These are phyloP conservation scores for Neonectria magnoliae DNA, from an alignment of 2,329 filamentous ascomycete species.

Conservation along the genomic window DNA sequence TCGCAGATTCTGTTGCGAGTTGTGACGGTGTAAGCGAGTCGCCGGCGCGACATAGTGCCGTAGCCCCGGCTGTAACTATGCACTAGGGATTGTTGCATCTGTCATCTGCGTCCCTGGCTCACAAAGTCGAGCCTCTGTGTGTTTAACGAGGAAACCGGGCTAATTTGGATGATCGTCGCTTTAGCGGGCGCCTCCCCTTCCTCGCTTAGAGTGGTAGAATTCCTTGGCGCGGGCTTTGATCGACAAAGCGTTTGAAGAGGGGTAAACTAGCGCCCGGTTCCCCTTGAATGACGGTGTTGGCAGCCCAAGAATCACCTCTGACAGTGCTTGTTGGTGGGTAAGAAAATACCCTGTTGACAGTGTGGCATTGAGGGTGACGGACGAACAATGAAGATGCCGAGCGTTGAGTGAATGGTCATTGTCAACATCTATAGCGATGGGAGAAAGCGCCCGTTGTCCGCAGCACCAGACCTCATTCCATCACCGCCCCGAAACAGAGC, in stretches of 20 bases:
- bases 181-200: conserved; percentile 45
- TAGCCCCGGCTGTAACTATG: conserved; percentile 31
- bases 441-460: not conserved
- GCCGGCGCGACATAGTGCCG: conserved; percentile 26
- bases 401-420: not conserved
- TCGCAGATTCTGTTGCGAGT: conserved; percentile 17
- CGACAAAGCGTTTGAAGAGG: conserved; percentile 40
- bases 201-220: conserved; percentile 43
- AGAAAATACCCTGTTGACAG: not conserved
- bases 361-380: not conserved
- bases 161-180: conserved; percentile 44
- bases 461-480: conserved; percentile 12
- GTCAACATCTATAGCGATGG: not conserved
- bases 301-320: conserved; percentile 10
- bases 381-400: not conserved
- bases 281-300: conserved; percentile 13
- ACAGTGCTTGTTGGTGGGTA: conserved; percentile 5
- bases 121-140: conserved; percentile 28
- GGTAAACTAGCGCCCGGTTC: conserved; percentile 24
- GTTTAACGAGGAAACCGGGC: conserved; percentile 39
- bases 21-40: conserved; percentile 30
- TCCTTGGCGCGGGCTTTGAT: conserved; percentile 37
- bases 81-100: conserved; percentile 27
- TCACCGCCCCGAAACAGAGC: conserved; percentile 30
- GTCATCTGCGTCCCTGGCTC: conserved; percentile 24